These are phyloP conservation scores for Gossypium turneri DNA, from an alignment of 345 rosid species.

Conservation along the genomic window DNA sequence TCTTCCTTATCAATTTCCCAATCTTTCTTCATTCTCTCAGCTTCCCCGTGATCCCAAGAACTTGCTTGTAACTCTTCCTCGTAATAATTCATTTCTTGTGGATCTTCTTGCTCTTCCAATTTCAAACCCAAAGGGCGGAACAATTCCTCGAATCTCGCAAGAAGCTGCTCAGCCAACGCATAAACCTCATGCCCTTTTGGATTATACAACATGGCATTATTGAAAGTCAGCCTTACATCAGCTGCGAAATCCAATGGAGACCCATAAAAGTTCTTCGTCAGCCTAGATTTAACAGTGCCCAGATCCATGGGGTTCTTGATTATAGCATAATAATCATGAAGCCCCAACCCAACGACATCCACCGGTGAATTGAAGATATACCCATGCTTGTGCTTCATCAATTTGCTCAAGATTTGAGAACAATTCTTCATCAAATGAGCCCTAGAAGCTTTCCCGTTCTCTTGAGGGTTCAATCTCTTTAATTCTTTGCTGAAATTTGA, in stretches of 20 bases:
- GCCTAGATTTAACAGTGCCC: slow-evolving; percentile 57
- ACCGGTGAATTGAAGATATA: slow-evolving; percentile 61
- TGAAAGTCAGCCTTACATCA: slow-evolving; percentile 69
- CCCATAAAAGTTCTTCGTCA: slow-evolving; percentile 40
- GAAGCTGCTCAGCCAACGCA: slow-evolving; percentile 47
- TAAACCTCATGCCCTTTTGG: slow-evolving; percentile 70
- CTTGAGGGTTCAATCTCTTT: slow-evolving; percentile 34
- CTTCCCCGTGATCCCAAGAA: slow-evolving; percentile 42
- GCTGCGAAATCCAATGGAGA: slow-evolving; percentile 59
- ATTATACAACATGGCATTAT: slow-evolving; percentile 68
- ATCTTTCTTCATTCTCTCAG: slow-evolving; percentile 18
- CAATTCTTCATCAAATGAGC: slow-evolving; percentile 42
- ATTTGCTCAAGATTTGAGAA: slow-evolving; percentile 57
- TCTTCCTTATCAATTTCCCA: slow-evolving; percentile 27
- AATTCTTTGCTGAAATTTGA: slow-evolving; percentile 24
- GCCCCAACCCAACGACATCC: slow-evolving; percentile 50
- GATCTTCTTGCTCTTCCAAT: slow-evolving; percentile 14
- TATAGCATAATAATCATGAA: slow-evolving; percentile 55
- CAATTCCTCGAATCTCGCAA: slow-evolving; percentile 46
- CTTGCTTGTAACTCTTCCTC: slow-evolving; percentile 41
- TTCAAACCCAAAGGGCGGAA: slow-evolving; percentile 38
- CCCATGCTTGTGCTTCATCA: slow-evolving; percentile 68
- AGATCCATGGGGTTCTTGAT: slow-evolving; percentile 80
- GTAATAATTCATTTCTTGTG: slow-evolving; percentile 12
- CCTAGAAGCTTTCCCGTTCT: slow-evolving; percentile 22